Percentiles rank a stretch among this genome's conserved stretches.
Conservation (phyloP, 1,284 basidiomycete species). For the Rhodotorula sp. region DNA sequence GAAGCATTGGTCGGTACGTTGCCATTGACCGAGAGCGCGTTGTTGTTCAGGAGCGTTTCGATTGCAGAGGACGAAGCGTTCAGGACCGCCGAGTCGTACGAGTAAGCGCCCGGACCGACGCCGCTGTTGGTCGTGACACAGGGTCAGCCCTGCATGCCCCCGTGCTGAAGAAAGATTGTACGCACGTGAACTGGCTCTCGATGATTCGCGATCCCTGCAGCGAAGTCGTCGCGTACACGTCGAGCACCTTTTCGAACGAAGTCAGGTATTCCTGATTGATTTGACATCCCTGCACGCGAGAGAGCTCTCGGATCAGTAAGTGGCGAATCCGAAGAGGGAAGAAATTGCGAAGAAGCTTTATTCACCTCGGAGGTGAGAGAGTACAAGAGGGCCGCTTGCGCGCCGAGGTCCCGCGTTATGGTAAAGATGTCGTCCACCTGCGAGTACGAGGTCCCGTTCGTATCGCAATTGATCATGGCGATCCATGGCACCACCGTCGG, state of each 20-base stretch:
- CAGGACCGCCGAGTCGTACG: slow-evolving; percentile 61
- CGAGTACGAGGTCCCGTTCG: slow-evolving; percentile 62
- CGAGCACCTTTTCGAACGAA: slow-evolving; percentile 69
- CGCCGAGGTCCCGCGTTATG: slow-evolving; percentile 69
- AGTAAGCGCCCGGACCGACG: slow-evolving; percentile 43
- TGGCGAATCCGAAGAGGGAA: no score
- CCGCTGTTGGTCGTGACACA: neutral
- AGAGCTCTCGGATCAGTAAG: neutral
- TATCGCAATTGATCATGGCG: slow-evolving; percentile 76
- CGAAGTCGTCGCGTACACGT: slow-evolving; percentile 70
- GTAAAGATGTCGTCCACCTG: slow-evolving; percentile 71
- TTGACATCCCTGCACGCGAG: slow-evolving; percentile 59
- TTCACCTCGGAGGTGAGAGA: slow-evolving; percentile 47
- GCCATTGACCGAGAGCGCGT: slow-evolving; percentile 35
- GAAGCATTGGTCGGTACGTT: slow-evolving; percentile 53
- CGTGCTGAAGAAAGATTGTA: slow-evolving; percentile 19
- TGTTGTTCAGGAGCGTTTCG: slow-evolving; percentile 55
- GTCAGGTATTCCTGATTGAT: slow-evolving; percentile 69
- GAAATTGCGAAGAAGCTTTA: no score
- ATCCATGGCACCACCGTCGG: slow-evolving; percentile 73
- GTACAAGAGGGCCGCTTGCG: slow-evolving; percentile 62
- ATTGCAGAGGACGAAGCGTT: slow-evolving; percentile 59
- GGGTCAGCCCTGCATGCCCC: neutral
- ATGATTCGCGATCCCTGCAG: slow-evolving; percentile 40
- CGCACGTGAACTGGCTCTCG: slow-evolving; percentile 51